These are phyloP conservation scores for Tephrocybe sp. DNA, from an alignment of 768 basidiomycete genomes.

Conservation along the genomic window DNA sequence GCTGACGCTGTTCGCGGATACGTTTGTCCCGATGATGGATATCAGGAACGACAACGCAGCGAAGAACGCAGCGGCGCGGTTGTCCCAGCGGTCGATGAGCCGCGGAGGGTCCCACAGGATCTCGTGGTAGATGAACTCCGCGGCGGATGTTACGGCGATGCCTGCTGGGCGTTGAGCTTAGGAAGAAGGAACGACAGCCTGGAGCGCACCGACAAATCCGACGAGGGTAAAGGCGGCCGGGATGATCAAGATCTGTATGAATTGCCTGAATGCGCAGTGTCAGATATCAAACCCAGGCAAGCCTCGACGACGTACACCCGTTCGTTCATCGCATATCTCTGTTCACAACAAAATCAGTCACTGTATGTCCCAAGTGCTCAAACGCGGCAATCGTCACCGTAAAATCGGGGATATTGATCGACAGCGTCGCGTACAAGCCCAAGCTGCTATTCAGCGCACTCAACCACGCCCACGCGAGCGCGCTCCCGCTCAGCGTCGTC, in stretches of 20 bases:
- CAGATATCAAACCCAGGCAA: too few relatives aligned
- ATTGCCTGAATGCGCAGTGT: constrained; percentile 47
- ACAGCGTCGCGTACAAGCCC: constrained; percentile 70
- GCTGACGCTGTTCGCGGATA: constrained; percentile 71
- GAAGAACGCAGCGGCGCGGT: constrained; percentile 85
- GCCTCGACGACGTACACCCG: constrained; percentile 45
- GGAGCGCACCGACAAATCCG: constrained; percentile 57
- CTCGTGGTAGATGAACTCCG: constrained; percentile 66
- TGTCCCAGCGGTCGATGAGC: constrained; percentile 81
- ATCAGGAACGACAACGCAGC: constrained; percentile 72
- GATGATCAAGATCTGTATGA: constrained; percentile 72
- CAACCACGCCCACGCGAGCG: constrained; percentile 78
- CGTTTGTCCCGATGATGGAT: constrained; percentile 70
- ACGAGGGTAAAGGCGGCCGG: constrained; percentile 75
- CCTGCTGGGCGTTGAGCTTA: constrained; percentile 29
- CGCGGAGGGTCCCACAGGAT: constrained; percentile 71
- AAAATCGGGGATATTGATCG: constrained; percentile 86
- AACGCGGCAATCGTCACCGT: constrained; percentile 36
- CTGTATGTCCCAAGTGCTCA: too few relatives aligned
- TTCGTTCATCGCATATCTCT: constrained; percentile 75
- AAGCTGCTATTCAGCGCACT: constrained; percentile 74
- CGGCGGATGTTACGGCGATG: constrained; percentile 79
- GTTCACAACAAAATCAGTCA: background rate
- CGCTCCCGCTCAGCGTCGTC: constrained; percentile 44
- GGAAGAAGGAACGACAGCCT: background rate